These are phyloP conservation scores for Lactarius sp. DNA, from an alignment of 768 basidiomycete genomes.

Conservation along the genomic window DNA sequence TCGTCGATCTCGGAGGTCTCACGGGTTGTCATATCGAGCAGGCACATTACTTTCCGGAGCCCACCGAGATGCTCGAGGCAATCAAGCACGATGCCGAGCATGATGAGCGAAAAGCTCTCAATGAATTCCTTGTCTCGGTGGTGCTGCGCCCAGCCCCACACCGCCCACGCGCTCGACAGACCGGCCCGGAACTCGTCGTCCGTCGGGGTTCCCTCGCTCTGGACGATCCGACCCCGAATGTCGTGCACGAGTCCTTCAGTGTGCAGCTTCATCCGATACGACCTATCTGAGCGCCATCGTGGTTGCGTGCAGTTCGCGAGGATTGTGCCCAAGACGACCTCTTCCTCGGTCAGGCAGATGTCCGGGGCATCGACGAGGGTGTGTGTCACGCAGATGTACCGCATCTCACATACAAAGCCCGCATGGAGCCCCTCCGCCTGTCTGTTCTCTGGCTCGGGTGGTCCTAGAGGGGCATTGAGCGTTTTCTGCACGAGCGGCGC, in stretches of 20 bases:
- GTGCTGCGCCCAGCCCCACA: constrained; percentile 28
- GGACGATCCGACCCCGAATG: neutral
- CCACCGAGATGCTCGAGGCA: neutral
- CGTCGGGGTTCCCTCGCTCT: neutral
- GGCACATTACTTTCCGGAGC: neutral
- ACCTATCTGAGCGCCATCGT: neutral
- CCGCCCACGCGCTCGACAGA: neutral
- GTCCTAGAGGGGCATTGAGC: neutral
- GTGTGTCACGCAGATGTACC: neutral
- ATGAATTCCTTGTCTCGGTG: constrained; percentile 27
- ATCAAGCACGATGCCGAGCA: constrained; percentile 4
- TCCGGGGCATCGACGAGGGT: neutral
- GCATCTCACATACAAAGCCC: neutral
- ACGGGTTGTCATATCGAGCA: neutral
- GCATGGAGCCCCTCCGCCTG: neutral
- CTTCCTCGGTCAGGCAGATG: neutral
- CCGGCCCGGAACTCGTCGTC: neutral
- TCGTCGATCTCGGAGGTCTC: neutral
- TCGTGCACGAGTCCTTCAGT: neutral
- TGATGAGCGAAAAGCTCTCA: constrained; percentile 6
- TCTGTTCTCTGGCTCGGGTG: neutral
- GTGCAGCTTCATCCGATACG: neutral
- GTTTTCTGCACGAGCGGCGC: neutral
- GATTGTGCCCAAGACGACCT: constrained; percentile 1
- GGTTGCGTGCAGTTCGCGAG: neutral